Evolutionary conservation across 139 green algal genomes (phyloP).

Genomic region (Chlamydomonas sp.): DNA sequence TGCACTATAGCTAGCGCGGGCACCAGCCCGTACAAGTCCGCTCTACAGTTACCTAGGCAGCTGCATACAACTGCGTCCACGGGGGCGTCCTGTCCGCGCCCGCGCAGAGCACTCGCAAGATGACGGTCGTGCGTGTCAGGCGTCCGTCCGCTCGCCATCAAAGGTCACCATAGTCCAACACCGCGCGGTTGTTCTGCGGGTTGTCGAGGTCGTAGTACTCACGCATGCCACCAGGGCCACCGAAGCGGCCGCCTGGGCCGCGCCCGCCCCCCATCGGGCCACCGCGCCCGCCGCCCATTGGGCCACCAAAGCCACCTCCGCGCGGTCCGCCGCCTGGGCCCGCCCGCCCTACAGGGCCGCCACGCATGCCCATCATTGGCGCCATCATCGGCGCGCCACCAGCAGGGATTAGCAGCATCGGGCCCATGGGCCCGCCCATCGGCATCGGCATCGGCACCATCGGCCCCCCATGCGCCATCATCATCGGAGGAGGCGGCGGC

Average conservation of each 20-base stretch:
- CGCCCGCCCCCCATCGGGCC: conserved; percentile 9
- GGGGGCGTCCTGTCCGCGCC: too few species aligned
- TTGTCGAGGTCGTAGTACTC: conserved; percentile 78
- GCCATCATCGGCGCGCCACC: conserved; percentile 20
- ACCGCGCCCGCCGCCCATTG: conserved; percentile 5
- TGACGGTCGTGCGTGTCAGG: too few species aligned
- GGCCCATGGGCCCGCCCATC: too few species aligned
- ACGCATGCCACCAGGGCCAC: conserved; percentile 11
- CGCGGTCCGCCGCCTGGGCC: not conserved
- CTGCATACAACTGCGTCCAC: too few species aligned
- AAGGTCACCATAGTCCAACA: conserved; percentile 83
- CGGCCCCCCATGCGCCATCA: too few species aligned
- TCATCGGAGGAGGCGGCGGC: not conserved
- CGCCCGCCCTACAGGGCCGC: conserved; percentile 9
- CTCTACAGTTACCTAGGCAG: too few species aligned
- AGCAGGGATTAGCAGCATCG: not conserved
- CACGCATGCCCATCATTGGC: conserved; percentile 15
- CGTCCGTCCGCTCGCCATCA: too few species aligned
- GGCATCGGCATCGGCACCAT: conserved; percentile 18
- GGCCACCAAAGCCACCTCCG: not conserved
- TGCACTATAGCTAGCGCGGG: too few species aligned
- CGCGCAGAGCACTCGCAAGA: too few species aligned
- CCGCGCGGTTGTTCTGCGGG: conserved; percentile 69
- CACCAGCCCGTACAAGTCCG: too few species aligned
- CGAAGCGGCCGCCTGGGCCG: conserved; percentile 10